Conservation (phyloP, 805 yeast genomes). For the Saccharomycopsis vini region DNA sequence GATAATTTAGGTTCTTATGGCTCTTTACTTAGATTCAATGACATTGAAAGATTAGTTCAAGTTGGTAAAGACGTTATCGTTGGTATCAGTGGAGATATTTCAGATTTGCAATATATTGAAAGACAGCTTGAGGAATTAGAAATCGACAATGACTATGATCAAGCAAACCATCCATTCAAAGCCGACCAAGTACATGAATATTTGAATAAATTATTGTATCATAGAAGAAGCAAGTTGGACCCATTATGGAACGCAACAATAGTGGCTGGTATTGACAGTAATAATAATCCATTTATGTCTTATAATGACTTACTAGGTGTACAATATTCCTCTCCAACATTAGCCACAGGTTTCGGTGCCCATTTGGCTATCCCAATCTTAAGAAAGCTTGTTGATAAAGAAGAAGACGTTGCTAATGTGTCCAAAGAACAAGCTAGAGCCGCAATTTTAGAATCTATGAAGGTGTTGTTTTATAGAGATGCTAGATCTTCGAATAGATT, state of each 20-base stretch:
- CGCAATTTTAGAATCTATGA: constrained; percentile 81
- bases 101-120: constrained; percentile 83
- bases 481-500: constrained; percentile 88
- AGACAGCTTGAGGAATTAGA: constrained; percentile 70
- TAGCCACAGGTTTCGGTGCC: constrained; percentile 96
- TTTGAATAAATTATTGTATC: constrained; percentile 73
- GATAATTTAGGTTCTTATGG: constrained; percentile 93
- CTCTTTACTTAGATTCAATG: constrained; percentile 75
- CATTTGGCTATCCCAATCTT: constrained; percentile 88
- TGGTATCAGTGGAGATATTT: constrained; percentile 89
- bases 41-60: constrained; percentile 73
- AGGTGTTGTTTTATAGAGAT: constrained; percentile 90
- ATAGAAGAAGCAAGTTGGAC: constrained; percentile 85
- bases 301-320: constrained; percentile 91
- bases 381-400: constrained; percentile 74
- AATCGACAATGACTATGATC: constrained; percentile 71
- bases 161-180: constrained; percentile 39
- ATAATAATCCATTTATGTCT: constrained; percentile 62
- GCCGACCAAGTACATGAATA: constrained; percentile 90
- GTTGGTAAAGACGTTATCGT: constrained; percentile 85
- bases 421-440: constrained; percentile 67
- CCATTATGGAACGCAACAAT: constrained; percentile 93
- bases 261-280: constrained; percentile 81
- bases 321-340: constrained; percentile 74
- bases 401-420: constrained; percentile 62